phyloP scores from a whole-genome alignment of 1,284 basidiomycete species.

The Heterobasidion occidentale region DNA sequence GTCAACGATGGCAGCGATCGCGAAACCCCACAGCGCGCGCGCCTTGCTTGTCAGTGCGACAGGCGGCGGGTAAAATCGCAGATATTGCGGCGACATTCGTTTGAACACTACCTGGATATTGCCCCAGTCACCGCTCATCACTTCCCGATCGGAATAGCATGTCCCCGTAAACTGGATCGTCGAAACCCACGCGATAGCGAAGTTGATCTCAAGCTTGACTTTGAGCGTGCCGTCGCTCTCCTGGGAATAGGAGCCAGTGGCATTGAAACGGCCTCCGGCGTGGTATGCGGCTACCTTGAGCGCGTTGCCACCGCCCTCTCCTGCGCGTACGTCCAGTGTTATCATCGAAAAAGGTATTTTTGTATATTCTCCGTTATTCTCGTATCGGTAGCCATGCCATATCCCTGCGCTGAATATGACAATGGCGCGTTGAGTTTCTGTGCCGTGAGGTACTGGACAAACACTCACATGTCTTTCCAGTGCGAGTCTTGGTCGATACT shows the following conservation, averaged over 20 bases:
- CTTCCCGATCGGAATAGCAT: not conserved
- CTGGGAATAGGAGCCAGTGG: not conserved
- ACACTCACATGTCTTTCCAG: no score
- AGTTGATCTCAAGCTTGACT: not conserved
- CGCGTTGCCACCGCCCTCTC: not conserved
- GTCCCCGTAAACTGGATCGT: not conserved
- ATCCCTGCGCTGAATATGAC: not conserved
- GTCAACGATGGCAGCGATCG: slow-evolving; percentile 1
- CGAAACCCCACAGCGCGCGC: slow-evolving; percentile 8
- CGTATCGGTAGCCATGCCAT: not conserved
- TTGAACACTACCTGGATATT: slow-evolving; percentile 6
- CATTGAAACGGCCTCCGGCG: not conserved
- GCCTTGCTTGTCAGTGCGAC: not conserved
- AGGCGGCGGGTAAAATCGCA: slow-evolving; percentile 3
- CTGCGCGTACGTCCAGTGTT: not conserved
- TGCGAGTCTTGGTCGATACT: no score
- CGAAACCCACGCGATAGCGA: not conserved
- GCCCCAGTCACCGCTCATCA: not conserved
- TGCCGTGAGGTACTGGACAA: no score
- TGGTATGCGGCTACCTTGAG: not conserved
- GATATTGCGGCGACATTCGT: slow-evolving; percentile 11
- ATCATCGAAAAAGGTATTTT: not conserved
- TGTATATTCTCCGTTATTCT: not conserved
- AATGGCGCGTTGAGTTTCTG: no score
- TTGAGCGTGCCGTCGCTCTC: not conserved